A percentile compares a stretch with the other conserved stretches of the same genome.
These are phyloP conservation scores for Penicillium sp. DNA, from an alignment of 2,329 filamentous ascomycete species.

Conservation along the genomic window DNA sequence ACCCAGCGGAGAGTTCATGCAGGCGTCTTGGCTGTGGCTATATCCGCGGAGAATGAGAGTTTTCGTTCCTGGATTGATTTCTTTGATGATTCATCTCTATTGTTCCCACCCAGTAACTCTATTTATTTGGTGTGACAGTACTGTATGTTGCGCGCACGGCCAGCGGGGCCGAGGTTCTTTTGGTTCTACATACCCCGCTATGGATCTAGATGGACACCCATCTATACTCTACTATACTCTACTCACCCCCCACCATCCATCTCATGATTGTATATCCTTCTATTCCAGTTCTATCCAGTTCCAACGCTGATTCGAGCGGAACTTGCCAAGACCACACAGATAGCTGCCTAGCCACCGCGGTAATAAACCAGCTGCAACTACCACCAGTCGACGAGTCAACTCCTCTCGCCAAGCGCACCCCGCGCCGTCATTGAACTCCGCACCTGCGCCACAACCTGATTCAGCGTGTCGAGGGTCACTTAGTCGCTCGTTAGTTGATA, in stretches of 20 bases:
- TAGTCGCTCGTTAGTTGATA: not conserved
- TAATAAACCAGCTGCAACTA: not conserved
- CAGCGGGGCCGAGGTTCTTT: not conserved
- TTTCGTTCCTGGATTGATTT: not conserved
- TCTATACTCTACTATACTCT: not conserved
- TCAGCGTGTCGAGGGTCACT: not conserved
- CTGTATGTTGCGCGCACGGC: not conserved
- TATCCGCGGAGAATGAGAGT: not conserved
- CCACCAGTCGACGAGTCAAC: not conserved
- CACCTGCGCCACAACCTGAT: conserved; percentile 6
- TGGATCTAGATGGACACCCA: not conserved
- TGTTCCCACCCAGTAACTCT: not conserved
- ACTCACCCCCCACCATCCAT: not conserved
- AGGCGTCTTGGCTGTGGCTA: conserved; percentile 2
- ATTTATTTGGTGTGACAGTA: not conserved
- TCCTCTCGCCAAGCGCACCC: conserved; percentile 4
- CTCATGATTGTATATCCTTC: not conserved
- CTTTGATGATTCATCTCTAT: not conserved
- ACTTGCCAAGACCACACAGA: not conserved
- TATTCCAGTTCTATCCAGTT: not conserved
- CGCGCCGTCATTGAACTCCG: not conserved
- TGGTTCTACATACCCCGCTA: not conserved
- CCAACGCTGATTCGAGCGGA: conserved; percentile 3
- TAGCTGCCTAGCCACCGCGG: conserved; percentile 5
- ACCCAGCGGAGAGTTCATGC: not conserved